These are phyloP conservation scores for Biscogniauxia marginata DNA, from an alignment of 2,329 filamentous ascomycete species.

Conservation along the genomic window DNA sequence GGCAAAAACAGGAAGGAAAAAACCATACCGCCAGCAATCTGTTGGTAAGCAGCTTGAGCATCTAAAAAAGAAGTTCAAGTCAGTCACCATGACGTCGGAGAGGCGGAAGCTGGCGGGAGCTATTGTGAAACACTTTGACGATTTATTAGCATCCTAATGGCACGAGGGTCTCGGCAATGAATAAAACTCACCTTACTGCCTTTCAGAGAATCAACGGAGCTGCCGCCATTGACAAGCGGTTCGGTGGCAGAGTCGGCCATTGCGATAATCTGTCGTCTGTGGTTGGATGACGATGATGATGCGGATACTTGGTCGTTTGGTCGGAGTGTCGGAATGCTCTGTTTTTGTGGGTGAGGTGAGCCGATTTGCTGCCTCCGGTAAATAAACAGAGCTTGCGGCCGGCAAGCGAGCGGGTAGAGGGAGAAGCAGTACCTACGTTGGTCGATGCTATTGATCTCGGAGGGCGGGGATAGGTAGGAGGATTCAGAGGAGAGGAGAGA, in stretches of 20 bases:
- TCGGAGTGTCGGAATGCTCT: conserved; percentile 15
- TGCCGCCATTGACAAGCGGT: conserved; percentile 53
- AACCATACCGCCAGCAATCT: conserved; percentile 49
- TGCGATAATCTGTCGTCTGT: conserved; percentile 17
- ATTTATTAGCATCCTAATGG: conserved; percentile 30
- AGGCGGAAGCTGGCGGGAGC: conserved; percentile 11
- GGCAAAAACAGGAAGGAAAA: conserved; percentile 5
- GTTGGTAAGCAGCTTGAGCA: conserved; percentile 48
- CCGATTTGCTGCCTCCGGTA: background rate
- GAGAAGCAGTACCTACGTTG: no score
- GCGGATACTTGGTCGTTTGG: conserved; percentile 2
- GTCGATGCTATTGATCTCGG: background rate
- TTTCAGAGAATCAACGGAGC: conserved; percentile 47
- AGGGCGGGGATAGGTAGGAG: background rate
- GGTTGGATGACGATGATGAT: conserved; percentile 23
- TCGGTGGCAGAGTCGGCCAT: conserved; percentile 45
- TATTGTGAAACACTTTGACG: conserved; percentile 32
- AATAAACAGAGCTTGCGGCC: background rate
- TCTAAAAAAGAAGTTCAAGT: conserved; percentile 37
- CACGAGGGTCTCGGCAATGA: background rate
- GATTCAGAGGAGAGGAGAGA: background rate
- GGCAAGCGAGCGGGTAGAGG: no score
- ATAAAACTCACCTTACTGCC: conserved; percentile 50
- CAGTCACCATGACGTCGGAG: conserved; percentile 28
- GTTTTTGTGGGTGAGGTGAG: conserved; percentile 16